Evolutionary conservation across 768 basidiomycete species (phyloP), one percentile per base, ranked within the genome.

Genomic region (Ramaria sp.): DNA sequence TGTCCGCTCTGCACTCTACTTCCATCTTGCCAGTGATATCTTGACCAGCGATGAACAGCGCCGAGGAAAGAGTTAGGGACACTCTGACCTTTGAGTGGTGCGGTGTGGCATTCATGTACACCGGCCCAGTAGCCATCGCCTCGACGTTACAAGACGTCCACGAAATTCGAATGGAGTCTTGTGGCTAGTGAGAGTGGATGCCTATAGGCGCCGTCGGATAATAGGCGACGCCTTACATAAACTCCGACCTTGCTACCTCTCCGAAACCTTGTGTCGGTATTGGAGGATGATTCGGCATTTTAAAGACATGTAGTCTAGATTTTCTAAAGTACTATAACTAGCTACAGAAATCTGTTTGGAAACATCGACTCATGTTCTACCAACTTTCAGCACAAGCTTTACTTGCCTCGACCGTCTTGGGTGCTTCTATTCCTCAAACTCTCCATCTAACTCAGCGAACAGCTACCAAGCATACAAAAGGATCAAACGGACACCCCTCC

Each of bases 61-160:
- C 66, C 61, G 86, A 78, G 1, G 79, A 76, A 7, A 88, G 72
- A 7, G 73, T 75, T 19, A 86, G 65, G 12, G 83, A 75, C 15
- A 88, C 78, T 67, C 79, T 87, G 67, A 91, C 79, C 70, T 89
- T 91, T 27, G 87, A 73, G 67, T 91, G 89, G 66, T 84, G 74
- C 0, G 83, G 76, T n/a, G 82, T 80, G 31, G 85, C 83, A 70
- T 91, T 91, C 88, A 91, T 91, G 12, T 86, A 84, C 70, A 77
- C 78, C 5, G 74, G 71, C 47, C 71, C 66, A 17, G 72, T 68
- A 55, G 59, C 59, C 59, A 59, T 59, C 53, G 51, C 15, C 30
- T 31, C 12, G 3, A 24, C 47, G 47, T 20, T 42, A n/a, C n/a
- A 15, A 11, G 33, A 34, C 43, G 6, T 45, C 43, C 47, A 5